Percentiles rank a stretch among this genome's conserved stretches.
Conservation (phyloP, 2,329 filamentous ascomycete genomes). For the Reticulascus tulasneorum region DNA sequence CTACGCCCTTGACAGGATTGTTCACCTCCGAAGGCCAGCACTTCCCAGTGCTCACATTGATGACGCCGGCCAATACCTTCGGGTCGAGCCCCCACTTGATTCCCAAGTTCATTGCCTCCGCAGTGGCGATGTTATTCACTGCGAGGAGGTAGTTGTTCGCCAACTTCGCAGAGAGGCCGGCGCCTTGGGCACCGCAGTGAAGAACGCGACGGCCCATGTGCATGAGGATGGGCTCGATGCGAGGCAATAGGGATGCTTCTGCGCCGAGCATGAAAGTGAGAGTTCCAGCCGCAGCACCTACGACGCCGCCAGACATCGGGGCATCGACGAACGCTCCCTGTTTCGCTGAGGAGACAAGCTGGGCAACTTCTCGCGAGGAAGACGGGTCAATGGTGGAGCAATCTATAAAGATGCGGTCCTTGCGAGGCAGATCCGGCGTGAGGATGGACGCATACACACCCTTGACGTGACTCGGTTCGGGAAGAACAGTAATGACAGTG, state of each 20-base stretch:
- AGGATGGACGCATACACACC: constrained; percentile 77
- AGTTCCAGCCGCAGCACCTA: constrained; percentile 81
- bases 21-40: constrained; percentile 97
- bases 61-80: constrained; percentile 70
- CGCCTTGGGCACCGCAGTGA: constrained; percentile 79
- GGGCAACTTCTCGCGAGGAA: constrained; percentile 74
- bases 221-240: constrained; percentile 65
- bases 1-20: constrained; percentile 85
- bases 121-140: constrained; percentile 78
- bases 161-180: constrained; percentile 85
- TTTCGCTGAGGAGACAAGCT: constrained; percentile 58
- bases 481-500: constrained; percentile 82
- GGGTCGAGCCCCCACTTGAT: constrained; percentile 57
- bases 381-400: constrained; percentile 93
- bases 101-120: constrained; percentile 65
- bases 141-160: constrained; percentile 97
- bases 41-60: constrained; percentile 89
- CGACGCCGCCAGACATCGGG: constrained; percentile 94
- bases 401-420: constrained; percentile 82
- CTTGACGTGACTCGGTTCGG: constrained; percentile 83
- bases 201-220: constrained; percentile 84
- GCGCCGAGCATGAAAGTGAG: constrained; percentile 95
- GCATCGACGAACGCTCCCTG: constrained; percentile 85
- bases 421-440: constrained; percentile 44
- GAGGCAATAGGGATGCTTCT: constrained; percentile 54